Base-by-base conservation (phyloP, 306 rosid species). In the Prunus mira region DNA sequence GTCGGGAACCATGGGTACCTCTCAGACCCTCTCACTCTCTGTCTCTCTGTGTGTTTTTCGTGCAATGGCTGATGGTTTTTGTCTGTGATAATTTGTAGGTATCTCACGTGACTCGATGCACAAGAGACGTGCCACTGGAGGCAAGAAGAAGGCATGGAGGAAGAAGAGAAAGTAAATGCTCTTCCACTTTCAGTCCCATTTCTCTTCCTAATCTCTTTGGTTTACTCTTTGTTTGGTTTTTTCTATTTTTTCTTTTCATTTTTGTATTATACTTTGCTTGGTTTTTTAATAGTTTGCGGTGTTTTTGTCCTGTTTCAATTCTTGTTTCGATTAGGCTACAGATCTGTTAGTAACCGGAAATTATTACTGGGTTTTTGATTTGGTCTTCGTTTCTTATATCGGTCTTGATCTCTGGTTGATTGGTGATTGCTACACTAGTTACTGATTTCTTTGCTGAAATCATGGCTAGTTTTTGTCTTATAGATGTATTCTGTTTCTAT, bases 21-120 rank as follows among this genome's bases (percentile, higher is more conserved):
- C 47, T 51, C 20, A 62, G 6, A 28, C 62, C 15, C 24, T 47
- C 41, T 0, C 56, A 12, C 38, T 46, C 22, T 15, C 73, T 15
- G 1, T 27, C 61, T 69, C 22, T 51, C 1, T 32, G 32, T 30
- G 1, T 58, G 43, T 62, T 30, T 13, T 15, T 10, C 2, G 5
- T 30, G 11, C 30, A 57, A 41, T 71, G 65, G 58, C 38, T 72
- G 52, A 46, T 63, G 69, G 34, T 46, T 43, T 19, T 5, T 71
- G 24, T 3, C 10, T 62, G 20, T 50, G 49, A 13, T 74, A 72
- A 22, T 60, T 24, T 65, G 72, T 34, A 83, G 87, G 87, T 76
- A 83, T 83, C 79, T 83, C 87, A 12, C 87, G 87, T 79, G 87
- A 83, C 66, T 83, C 87, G 65, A 83, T 83, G 87, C 87, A 83